These are phyloP conservation scores for Phytophthora sp. DNA, from an alignment of 352 stramenopile genomes.

Conservation along the genomic window DNA sequence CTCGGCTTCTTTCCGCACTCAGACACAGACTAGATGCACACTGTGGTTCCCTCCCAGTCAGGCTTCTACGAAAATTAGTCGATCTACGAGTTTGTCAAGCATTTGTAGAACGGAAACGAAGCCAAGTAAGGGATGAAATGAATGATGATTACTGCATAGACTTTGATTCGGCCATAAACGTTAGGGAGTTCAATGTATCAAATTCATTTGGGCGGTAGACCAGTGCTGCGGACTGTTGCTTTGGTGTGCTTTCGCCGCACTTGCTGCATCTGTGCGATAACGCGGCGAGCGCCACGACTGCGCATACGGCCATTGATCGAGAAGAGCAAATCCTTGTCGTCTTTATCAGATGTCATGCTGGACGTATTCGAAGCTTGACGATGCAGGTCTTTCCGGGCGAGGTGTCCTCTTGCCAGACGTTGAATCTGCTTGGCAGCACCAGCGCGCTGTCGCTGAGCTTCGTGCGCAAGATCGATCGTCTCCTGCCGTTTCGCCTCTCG, in stretches of 20 bases:
- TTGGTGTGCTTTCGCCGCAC: constrained; percentile 53
- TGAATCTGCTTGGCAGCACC: constrained; percentile 55
- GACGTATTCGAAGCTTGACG: constrained; percentile 43
- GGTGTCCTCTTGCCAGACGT: constrained; percentile 42
- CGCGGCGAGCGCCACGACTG: constrained; percentile 34
- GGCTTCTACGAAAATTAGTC: no score
- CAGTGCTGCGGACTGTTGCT: constrained; percentile 37
- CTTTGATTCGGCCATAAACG: constrained; percentile 1
- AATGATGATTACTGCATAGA: constrained; percentile 17
- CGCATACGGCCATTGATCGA: constrained; percentile 31
- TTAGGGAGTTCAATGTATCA: background rate
- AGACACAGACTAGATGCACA: constrained; percentile 44
- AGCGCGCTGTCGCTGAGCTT: constrained; percentile 22
- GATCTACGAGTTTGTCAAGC: constrained; percentile 4
- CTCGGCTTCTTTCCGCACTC: constrained; percentile 84
- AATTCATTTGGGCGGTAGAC: constrained; percentile 19
- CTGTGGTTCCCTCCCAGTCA: background rate
- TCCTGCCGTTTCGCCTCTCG: constrained; percentile 28
- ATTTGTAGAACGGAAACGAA: constrained; percentile 1
- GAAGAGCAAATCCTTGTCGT: constrained; percentile 39
- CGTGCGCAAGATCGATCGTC: constrained; percentile 29
- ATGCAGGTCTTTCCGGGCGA: constrained; percentile 43
- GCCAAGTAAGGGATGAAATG: constrained; percentile 11
- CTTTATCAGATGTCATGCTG: constrained; percentile 34
- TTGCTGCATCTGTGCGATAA: constrained; percentile 42